Conservation (phyloP, 2,329 filamentous ascomycete species). For the Aureobasidium sp. region DNA sequence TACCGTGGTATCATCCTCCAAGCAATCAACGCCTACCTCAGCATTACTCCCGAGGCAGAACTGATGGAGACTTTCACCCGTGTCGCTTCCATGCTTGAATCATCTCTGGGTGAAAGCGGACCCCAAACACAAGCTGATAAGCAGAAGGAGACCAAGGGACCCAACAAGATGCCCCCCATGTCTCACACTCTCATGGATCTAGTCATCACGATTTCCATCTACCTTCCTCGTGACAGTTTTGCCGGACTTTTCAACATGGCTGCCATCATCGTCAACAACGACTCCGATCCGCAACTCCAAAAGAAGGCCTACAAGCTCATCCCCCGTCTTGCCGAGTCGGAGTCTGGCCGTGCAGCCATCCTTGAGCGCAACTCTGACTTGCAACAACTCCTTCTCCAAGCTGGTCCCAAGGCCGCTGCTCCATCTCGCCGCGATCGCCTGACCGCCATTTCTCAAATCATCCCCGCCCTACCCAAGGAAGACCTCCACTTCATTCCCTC, state of each 20-base stretch:
- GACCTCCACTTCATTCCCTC: conserved; percentile 91
- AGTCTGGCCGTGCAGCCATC: conserved; percentile 68
- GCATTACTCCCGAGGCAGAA: conserved; percentile 59
- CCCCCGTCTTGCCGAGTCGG: conserved; percentile 76
- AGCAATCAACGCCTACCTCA: conserved; percentile 91
- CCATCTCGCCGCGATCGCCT: conserved; percentile 83
- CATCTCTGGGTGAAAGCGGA: conserved; percentile 54
- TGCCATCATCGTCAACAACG: conserved; percentile 69
- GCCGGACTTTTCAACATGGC: conserved; percentile 80
- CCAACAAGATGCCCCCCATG: conserved; percentile 77
- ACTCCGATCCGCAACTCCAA: conserved; percentile 83
- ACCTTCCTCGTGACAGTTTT: conserved; percentile 83
- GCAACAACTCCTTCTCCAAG: conserved; percentile 71
- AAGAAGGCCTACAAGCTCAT: conserved; percentile 99
- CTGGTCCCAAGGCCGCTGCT: conserved; percentile 75
- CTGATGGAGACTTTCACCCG: conserved; percentile 82
- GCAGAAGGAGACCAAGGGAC: conserved; percentile 37
- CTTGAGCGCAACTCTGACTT: conserved; percentile 68
- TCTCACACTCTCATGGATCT: conserved; percentile 95
- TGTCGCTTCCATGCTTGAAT: conserved; percentile 76
- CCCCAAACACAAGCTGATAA: conserved; percentile 57
- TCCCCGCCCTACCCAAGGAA: conserved; percentile 67
- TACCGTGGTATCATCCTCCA: conserved; percentile 85
- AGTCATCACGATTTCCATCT: conserved; percentile 90
- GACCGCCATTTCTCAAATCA: conserved; percentile 70